These are phyloP conservation scores for Yamadazyma diospyri DNA, from an alignment of 1,139 yeast genomes.

Conservation along the genomic window DNA sequence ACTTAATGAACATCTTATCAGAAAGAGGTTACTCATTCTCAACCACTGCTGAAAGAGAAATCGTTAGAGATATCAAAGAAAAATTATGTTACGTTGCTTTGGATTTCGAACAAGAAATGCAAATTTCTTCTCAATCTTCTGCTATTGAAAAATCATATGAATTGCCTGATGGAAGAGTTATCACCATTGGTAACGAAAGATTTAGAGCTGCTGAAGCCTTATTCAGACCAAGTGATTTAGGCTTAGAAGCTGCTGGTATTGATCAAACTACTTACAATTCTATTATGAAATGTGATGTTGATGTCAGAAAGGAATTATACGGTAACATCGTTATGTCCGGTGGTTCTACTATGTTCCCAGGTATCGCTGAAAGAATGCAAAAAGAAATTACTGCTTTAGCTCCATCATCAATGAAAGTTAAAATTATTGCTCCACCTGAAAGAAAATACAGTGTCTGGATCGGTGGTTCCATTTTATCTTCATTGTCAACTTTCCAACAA, in stretches of 20 bases:
- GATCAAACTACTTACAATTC: slow-evolving; percentile 99
- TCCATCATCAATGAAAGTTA: slow-evolving; percentile 99
- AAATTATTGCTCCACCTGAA: slow-evolving; percentile 99
- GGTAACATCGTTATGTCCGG: slow-evolving; percentile 99
- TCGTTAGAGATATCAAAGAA: slow-evolving; percentile 99
- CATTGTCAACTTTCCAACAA: slow-evolving; percentile 98
- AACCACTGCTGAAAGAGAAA: slow-evolving; percentile 99
- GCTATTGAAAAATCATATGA: slow-evolving; percentile 98
- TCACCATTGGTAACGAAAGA: slow-evolving; percentile 99
- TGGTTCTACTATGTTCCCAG: slow-evolving; percentile 99
- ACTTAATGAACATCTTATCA: slow-evolving; percentile 95
- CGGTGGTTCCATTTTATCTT: slow-evolving; percentile 99
- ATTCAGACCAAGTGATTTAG: slow-evolving; percentile 97
- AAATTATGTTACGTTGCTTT: slow-evolving; percentile 97
- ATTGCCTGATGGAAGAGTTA: slow-evolving; percentile 99
- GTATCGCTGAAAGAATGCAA: slow-evolving; percentile 99
- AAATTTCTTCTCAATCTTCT: slow-evolving; percentile 97
- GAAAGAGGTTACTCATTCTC: slow-evolving; percentile 99
- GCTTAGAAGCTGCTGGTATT: slow-evolving; percentile 98
- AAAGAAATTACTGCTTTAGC: slow-evolving; percentile 99
- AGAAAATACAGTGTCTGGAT: slow-evolving; percentile 99
- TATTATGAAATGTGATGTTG: slow-evolving; percentile 98
- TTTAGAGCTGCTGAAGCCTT: slow-evolving; percentile 99
- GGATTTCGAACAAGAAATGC: slow-evolving; percentile 97
- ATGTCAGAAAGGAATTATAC: slow-evolving; percentile 98